Percentiles rank a stretch among this genome's conserved stretches.
Conservation (phyloP, 2,329 filamentous ascomycete species). For the Ophiocordyceps camponoti-rufipedis region DNA sequence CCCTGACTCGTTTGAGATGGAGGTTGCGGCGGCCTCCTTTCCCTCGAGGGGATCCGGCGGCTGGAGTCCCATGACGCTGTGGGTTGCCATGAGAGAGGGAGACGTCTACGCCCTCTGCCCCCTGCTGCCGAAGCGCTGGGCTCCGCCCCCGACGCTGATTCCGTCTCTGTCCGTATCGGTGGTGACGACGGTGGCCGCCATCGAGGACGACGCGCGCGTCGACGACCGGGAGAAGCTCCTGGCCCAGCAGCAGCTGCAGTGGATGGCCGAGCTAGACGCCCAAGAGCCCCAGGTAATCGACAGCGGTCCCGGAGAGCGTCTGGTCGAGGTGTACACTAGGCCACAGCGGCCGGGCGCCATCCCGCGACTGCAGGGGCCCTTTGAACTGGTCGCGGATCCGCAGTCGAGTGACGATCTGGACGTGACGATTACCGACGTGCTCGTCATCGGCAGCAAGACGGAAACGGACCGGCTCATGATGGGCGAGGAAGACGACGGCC, state of each 20-base stretch:
- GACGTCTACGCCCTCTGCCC: conserved; percentile 90
- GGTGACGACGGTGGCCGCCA: conserved; percentile 49
- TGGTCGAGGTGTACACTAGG: conserved; percentile 36
- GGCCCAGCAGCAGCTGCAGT: conserved; percentile 45
- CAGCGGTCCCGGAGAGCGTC: conserved; percentile 25
- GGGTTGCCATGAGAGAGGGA: conserved; percentile 87
- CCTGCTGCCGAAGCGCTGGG: conserved; percentile 73
- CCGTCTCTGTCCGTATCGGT: conserved; percentile 71
- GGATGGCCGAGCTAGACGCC: conserved; percentile 47
- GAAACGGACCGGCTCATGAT: conserved; percentile 41
- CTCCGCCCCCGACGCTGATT: conserved; percentile 55
- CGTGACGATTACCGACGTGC: conserved; percentile 39
- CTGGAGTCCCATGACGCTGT: conserved; percentile 93
- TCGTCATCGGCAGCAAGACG: conserved; percentile 43
- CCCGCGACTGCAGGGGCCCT: conserved; percentile 44
- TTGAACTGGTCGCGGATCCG: conserved; percentile 35
- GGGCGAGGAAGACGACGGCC: conserved; percentile 43
- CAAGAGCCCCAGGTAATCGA: conserved; percentile 42
- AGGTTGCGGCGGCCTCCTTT: conserved; percentile 80
- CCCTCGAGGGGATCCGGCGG: conserved; percentile 48
- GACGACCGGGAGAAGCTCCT: conserved; percentile 34
- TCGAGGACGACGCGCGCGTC: conserved; percentile 39
- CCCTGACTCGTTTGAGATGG: conserved; percentile 80
- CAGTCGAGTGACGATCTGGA: conserved; percentile 39
- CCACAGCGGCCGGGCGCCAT: conserved; percentile 38